Evolutionary conservation across 208 protist genomes (phyloP).

Genomic region (Crithidia mellificae): DNA sequence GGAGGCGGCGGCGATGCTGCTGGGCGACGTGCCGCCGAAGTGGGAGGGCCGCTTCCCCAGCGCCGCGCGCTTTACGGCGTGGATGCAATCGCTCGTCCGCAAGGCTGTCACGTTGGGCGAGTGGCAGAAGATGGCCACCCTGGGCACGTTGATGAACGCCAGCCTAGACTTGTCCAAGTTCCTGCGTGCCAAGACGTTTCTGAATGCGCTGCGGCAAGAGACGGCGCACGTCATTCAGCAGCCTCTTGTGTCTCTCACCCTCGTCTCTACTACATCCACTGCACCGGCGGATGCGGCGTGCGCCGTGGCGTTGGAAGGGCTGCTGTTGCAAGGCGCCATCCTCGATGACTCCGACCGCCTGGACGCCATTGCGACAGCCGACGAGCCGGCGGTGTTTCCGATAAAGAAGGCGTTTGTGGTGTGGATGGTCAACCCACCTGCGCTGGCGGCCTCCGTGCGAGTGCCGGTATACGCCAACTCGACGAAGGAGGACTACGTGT

Average conservation of each 20-base stretch:
- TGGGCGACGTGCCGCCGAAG: conserved; percentile 75
- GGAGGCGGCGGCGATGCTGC: conserved; percentile 82
- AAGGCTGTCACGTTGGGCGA: conserved; percentile 73
- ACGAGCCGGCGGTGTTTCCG: conserved; percentile 78
- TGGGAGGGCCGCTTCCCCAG: conserved; percentile 93
- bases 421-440: conserved; percentile 47
- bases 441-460: conserved; percentile 37
- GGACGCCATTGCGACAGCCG: conserved; percentile 75
- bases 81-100: conserved; percentile 87
- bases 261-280: conserved; percentile 57
- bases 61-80: conserved; percentile 68
- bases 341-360: conserved; percentile 69
- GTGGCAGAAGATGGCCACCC: conserved; percentile 60
- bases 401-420: conserved; percentile 76
- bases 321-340: conserved; percentile 87
- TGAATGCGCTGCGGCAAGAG: conserved; percentile 96
- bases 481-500: conserved; percentile 83
- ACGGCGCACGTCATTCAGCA: conserved; percentile 78
- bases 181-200: conserved; percentile 93
- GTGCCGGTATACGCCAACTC: conserved; percentile 89
- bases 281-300: conserved; percentile 53
- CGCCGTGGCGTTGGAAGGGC: conserved; percentile 64
- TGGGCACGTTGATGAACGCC: conserved; percentile 67
- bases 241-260: conserved; percentile 81
- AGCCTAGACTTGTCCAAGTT: conserved; percentile 85